Evolutionary conservation across 2,329 filamentous ascomycete species (phyloP).

Genomic region (Fonsecaea erecta): DNA sequence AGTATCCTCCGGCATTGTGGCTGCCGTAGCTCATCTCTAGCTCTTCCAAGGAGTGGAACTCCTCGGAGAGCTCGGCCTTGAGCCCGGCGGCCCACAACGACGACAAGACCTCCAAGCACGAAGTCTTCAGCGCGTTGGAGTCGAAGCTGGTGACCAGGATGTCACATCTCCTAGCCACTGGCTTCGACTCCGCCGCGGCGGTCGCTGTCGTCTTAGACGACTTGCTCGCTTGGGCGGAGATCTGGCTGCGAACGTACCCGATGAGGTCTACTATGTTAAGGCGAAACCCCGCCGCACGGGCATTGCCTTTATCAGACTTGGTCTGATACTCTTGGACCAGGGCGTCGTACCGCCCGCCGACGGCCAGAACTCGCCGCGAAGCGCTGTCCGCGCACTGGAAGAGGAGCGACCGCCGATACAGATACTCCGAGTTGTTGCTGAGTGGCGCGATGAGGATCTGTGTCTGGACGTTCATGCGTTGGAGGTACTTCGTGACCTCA

Average conservation of each 20-base stretch:
- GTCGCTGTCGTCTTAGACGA: slow-evolving; percentile 10
- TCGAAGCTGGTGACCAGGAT: slow-evolving; percentile 90
- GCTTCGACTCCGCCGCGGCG: slow-evolving; percentile 16
- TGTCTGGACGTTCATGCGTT: slow-evolving; percentile 72
- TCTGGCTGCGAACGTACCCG: slow-evolving; percentile 30
- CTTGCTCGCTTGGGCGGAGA: slow-evolving; percentile 10
- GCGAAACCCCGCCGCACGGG: slow-evolving; percentile 88
- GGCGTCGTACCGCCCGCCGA: slow-evolving; percentile 89
- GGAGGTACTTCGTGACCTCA: slow-evolving; percentile 75
- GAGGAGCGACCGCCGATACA: slow-evolving; percentile 82
- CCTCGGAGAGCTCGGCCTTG: slow-evolving; percentile 82
- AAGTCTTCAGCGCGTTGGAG: slow-evolving; percentile 71
- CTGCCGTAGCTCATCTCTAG: slow-evolving; percentile 69
- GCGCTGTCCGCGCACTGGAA: slow-evolving; percentile 91
- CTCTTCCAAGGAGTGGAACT: slow-evolving; percentile 79
- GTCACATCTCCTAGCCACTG: slow-evolving; percentile 64
- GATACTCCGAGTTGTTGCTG: slow-evolving; percentile 86
- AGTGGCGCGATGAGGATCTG: slow-evolving; percentile 86
- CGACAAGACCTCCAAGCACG: slow-evolving; percentile 76
- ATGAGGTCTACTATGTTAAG: slow-evolving; percentile 35
- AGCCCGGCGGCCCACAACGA: slow-evolving; percentile 82
- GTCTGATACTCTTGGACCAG: slow-evolving; percentile 83
- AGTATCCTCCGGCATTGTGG: slow-evolving; percentile 73
- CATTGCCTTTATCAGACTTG: slow-evolving; percentile 64
- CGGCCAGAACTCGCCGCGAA: slow-evolving; percentile 77